Conservation (phyloP, 1,284 basidiomycete genomes). For the Apiotrichum gracile region DNA sequence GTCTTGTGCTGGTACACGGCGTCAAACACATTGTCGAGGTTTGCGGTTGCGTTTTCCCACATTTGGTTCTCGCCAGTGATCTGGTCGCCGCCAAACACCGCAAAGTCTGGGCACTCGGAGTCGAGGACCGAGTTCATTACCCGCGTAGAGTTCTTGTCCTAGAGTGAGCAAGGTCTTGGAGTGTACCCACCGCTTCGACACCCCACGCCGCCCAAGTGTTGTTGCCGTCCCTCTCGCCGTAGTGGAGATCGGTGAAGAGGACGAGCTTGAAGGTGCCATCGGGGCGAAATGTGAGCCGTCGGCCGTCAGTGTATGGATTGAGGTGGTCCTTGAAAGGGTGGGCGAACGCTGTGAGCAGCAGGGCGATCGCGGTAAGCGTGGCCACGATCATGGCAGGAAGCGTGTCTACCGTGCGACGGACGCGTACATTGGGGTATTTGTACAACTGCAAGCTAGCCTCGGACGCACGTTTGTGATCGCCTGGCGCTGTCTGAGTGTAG, state of each 20-base stretch:
- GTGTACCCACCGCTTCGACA: constrained; percentile 2
- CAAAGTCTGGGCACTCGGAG: constrained; percentile 19
- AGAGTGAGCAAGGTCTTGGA: background rate
- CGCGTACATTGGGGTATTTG: too few relatives aligned
- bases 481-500: too few relatives aligned
- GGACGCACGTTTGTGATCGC: too few relatives aligned
- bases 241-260: constrained; percentile 22
- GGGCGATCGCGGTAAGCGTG: too few relatives aligned
- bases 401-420: too few relatives aligned
- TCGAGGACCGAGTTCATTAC: constrained; percentile 14
- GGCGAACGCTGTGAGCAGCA: too few relatives aligned
- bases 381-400: too few relatives aligned
- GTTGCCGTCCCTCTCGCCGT: constrained; percentile 19
- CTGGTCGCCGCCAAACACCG: constrained; percentile 23
- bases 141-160: constrained; percentile 15
- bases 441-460: too few relatives aligned
- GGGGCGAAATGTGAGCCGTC: too few relatives aligned
- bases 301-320: too few relatives aligned
- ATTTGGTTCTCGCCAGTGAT: constrained; percentile 25
- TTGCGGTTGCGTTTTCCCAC: constrained; percentile 15
- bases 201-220: constrained; percentile 16
- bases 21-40: constrained; percentile 16
- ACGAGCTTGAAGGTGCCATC: constrained; percentile 19
- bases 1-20: constrained; percentile 10
- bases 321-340: too few relatives aligned